A percentile compares a stretch with the other conserved stretches of the same genome.
Conservation (phyloP, 1,139 yeast species). For the Suhomyces panamericanus region DNA sequence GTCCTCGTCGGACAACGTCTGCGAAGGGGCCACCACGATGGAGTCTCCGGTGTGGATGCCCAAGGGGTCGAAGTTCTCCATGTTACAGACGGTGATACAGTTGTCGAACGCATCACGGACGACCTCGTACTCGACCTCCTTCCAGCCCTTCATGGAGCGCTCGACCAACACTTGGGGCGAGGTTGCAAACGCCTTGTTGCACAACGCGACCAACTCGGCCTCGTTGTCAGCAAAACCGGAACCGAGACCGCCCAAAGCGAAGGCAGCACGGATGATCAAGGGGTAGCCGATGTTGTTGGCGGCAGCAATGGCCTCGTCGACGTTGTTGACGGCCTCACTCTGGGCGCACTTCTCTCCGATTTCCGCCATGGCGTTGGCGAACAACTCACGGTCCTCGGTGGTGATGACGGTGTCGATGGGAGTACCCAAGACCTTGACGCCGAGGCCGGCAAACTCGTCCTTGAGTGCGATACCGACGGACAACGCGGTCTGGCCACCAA, state of each 20-base stretch:
- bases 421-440: slow-evolving; percentile 95
- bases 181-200: slow-evolving; percentile 90
- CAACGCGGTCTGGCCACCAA: slow-evolving; percentile 98
- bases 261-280: slow-evolving; percentile 96
- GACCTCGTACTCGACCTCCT: slow-evolving; percentile 97
- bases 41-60: slow-evolving; percentile 99
- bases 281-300: slow-evolving; percentile 91
- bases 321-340: slow-evolving; percentile 79
- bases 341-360: slow-evolving; percentile 93
- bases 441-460: slow-evolving; percentile 89
- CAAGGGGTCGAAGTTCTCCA: slow-evolving; percentile 98
- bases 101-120: slow-evolving; percentile 96
- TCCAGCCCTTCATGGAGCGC: slow-evolving; percentile 98
- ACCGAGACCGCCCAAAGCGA: slow-evolving; percentile 96
- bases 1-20: slow-evolving; percentile 94
- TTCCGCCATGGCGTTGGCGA: slow-evolving; percentile 92
- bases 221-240: slow-evolving; percentile 97
- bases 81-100: slow-evolving; percentile 98
- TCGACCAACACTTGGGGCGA: slow-evolving; percentile 96
- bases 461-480: slow-evolving; percentile 93
- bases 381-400: slow-evolving; percentile 95
- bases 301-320: slow-evolving; percentile 81
- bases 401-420: slow-evolving; percentile 94
- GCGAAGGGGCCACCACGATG: slow-evolving; percentile 98
- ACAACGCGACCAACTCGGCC: slow-evolving; percentile 75